Evolutionary conservation across 352 stramenopile genomes (phyloP).

Genomic region (Thalassiosira hispida): DNA sequence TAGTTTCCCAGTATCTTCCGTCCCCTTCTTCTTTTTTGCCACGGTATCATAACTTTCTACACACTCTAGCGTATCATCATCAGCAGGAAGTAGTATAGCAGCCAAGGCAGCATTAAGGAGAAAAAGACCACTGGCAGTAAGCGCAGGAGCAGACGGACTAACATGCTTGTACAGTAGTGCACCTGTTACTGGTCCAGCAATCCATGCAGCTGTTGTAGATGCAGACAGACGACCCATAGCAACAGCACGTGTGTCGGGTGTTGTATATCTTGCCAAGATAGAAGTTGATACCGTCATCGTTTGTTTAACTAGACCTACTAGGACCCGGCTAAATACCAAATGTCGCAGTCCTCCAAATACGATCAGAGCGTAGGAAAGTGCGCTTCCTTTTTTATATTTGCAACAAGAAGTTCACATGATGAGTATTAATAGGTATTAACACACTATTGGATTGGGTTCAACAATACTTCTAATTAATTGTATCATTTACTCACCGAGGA

Average conservation of each 20-base stretch:
- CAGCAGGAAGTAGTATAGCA: conserved; percentile 53
- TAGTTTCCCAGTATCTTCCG: conserved; percentile 19
- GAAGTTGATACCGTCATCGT: conserved; percentile 80
- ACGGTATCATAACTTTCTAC: not conserved
- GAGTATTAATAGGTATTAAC: no score
- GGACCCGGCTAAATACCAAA: conserved; percentile 63
- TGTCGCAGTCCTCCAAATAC: conserved; percentile 56
- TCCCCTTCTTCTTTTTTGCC: conserved; percentile 19
- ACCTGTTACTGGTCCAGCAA: conserved; percentile 70
- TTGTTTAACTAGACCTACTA: conserved; percentile 80
- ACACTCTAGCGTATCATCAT: conserved; percentile 18
- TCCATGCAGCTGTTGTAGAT: conserved; percentile 68
- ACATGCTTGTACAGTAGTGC: conserved; percentile 72
- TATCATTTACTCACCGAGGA: no score
- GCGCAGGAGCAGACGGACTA: conserved; percentile 50
- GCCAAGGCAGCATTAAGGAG: conserved; percentile 63
- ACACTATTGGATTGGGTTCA: no score
- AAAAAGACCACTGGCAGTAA: conserved; percentile 66
- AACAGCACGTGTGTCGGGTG: conserved; percentile 49
- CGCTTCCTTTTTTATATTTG: no score
- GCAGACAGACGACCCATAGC: conserved; percentile 69
- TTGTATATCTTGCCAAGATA: conserved; percentile 65
- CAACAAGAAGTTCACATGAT: no score
- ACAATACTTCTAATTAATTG: no score
- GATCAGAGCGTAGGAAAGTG: conserved; percentile 71